These are phyloP conservation scores for Vigna trinervia DNA, from an alignment of 306 rosid genomes.

Conservation along the genomic window DNA sequence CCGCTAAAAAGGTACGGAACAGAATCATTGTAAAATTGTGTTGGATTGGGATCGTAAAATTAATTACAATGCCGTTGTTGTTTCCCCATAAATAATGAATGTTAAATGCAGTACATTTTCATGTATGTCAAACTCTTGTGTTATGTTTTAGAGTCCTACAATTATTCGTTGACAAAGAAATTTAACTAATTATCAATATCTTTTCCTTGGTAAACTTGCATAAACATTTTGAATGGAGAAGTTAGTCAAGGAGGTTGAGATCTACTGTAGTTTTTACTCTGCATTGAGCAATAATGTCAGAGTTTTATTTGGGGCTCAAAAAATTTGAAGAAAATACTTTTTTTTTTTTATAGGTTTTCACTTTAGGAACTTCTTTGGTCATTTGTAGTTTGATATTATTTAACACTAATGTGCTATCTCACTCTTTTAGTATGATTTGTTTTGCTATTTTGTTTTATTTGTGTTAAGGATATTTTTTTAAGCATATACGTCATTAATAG, in stretches of 20 bases:
- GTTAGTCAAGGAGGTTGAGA: too few relatives aligned
- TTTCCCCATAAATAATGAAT: neutral
- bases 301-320: too few relatives aligned
- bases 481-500: neutral
- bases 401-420: neutral
- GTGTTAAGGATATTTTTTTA: neutral
- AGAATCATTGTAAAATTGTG: neutral
- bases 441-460: too few relatives aligned
- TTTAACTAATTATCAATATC: neutral
- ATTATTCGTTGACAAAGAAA: neutral
- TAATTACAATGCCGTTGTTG: neutral
- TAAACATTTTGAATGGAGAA: too few relatives aligned
- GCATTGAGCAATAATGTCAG: too few relatives aligned
- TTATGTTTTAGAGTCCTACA: too few relatives aligned
- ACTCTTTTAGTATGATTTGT: neutral
- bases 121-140: too few relatives aligned
- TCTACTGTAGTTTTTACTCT: too few relatives aligned
- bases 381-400: neutral
- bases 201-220: neutral
- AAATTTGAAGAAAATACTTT: too few relatives aligned
- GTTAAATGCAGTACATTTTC: neutral
- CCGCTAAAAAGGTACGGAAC: conserved; percentile 58
- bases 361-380: neutral
- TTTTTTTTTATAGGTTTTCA: too few relatives aligned
- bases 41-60: conserved; percentile 17